phyloP scores from a whole-genome alignment of 805 yeast genomes.

The Dipodascopsis uninucleata region DNA sequence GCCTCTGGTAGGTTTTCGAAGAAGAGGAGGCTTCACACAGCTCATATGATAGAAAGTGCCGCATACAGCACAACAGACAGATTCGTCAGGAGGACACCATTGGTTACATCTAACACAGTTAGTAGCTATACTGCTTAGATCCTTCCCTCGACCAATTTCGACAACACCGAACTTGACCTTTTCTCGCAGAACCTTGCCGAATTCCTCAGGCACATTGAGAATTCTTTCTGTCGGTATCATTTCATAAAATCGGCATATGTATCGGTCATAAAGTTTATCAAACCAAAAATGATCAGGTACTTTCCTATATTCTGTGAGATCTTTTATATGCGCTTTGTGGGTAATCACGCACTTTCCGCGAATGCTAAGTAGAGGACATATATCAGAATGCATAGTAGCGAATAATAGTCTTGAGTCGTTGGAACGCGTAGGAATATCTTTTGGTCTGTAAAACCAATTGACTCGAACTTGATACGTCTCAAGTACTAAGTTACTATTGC shows the following conservation, averaged over 20 bases:
- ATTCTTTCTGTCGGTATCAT: conserved; percentile 62
- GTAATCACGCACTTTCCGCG: conserved; percentile 72
- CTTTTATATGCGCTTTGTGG: conserved; percentile 63
- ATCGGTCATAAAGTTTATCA: conserved; percentile 78
- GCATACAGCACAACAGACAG: conserved; percentile 80
- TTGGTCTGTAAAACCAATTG: conserved; percentile 88
- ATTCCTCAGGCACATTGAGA: conserved; percentile 54
- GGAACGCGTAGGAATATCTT: conserved; percentile 69
- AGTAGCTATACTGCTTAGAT: conserved; percentile 58
- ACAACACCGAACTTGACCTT: conserved; percentile 71
- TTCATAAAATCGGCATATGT: conserved; percentile 78
- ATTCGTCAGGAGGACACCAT: conserved; percentile 75
- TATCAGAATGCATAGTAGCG: conserved; percentile 82
- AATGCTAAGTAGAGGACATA: conserved; percentile 69
- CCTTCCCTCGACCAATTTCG: conserved; percentile 64
- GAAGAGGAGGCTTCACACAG: conserved; percentile 81
- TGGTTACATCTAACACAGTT: conserved; percentile 75
- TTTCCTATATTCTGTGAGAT: conserved; percentile 52
- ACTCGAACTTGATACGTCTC: conserved; percentile 59
- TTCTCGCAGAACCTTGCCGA: conserved; percentile 57
- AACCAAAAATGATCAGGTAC: conserved; percentile 76
- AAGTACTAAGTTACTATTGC: conserved; percentile 41
- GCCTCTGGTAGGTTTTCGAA: conserved; percentile 77
- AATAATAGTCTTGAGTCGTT: conserved; percentile 70
- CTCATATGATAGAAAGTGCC: conserved; percentile 66